Percentiles rank a stretch among this genome's conserved stretches.
These are phyloP conservation scores for Ganoderma resinaceum DNA, from an alignment of 1,284 basidiomycete species.

Conservation along the genomic window DNA sequence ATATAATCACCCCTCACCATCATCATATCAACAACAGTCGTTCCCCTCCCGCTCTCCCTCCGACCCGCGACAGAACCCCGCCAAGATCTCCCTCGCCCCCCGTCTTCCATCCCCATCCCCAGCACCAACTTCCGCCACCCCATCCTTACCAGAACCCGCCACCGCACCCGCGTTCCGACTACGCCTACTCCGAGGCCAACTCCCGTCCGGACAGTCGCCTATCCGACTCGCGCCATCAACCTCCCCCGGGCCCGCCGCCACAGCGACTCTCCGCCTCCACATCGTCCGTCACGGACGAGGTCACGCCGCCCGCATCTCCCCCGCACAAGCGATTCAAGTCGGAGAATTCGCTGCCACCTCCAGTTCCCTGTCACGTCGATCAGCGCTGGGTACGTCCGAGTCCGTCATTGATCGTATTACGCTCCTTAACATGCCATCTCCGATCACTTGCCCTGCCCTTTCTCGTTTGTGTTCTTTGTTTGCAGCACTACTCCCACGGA, in stretches of 20 bases:
- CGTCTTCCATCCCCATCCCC: constrained; percentile 2
- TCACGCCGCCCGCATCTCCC: constrained; percentile 24
- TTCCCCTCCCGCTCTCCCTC: constrained; percentile 24
- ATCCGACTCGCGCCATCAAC: constrained; percentile 27
- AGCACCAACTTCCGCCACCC: constrained; percentile 1
- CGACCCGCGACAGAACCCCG: constrained; percentile 22
- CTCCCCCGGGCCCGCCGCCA: constrained; percentile 10
- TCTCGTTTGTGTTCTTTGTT: constrained; percentile 9
- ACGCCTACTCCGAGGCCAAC: constrained; percentile 3
- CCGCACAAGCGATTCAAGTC: constrained; percentile 30
- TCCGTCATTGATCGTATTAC: constrained; percentile 32
- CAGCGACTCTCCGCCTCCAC: constrained; percentile 7
- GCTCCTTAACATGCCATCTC: constrained; percentile 31
- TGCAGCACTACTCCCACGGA: constrained; percentile 32
- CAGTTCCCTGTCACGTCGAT: constrained; percentile 31
- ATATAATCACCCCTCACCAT: constrained; percentile 32
- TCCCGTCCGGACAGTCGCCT: constrained; percentile 28
- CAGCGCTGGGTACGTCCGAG: constrained; percentile 32
- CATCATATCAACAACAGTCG: constrained; percentile 34
- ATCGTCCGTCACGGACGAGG: constrained; percentile 13
- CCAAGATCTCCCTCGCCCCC: constrained; percentile 23
- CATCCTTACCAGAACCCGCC: constrained; percentile 9
- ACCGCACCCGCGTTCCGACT: not conserved
- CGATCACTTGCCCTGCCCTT: constrained; percentile 26
- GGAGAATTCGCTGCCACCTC: constrained; percentile 26